Evolutionary conservation across 2,329 filamentous ascomycete species (phyloP).

Genomic region (Magnaporthiopsis incrustans): DNA sequence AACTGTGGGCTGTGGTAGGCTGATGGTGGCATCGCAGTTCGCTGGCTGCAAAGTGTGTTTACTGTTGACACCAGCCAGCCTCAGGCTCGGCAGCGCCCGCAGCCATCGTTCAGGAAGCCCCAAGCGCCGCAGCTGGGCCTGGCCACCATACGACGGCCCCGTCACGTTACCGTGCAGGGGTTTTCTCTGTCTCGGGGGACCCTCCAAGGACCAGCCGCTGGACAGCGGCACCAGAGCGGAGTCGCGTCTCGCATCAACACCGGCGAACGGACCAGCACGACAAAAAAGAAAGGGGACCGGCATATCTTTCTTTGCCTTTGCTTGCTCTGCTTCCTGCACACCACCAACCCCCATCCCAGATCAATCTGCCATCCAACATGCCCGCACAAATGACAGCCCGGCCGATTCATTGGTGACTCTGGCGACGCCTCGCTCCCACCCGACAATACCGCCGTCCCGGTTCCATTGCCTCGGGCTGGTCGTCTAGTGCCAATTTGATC

Average conservation of each 20-base stretch:
- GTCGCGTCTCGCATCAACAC: conserved; percentile 11
- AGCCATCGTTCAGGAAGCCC: background rate
- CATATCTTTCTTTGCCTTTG: conserved; percentile 2
- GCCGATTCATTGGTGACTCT: conserved; percentile 27
- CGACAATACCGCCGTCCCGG: conserved; percentile 7
- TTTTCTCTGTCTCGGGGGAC: background rate
- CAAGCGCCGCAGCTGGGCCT: background rate
- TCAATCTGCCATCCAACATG: conserved; percentile 20
- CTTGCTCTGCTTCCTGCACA: conserved; percentile 5
- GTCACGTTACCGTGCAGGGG: background rate
- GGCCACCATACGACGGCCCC: background rate
- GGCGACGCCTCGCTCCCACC: conserved; percentile 8
- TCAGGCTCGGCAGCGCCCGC: background rate
- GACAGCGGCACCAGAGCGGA: conserved; percentile 1
- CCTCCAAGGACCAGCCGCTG: background rate
- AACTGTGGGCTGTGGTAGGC: too few relatives aligned
- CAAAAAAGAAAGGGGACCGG: conserved; percentile 9
- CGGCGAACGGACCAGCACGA: conserved; percentile 8
- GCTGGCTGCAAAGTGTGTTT: background rate
- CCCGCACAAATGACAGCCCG: conserved; percentile 37
- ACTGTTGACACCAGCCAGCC: background rate
- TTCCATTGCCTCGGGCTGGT: background rate
- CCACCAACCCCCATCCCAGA: conserved; percentile 17
- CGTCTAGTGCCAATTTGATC: background rate
- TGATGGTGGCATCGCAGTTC: too few relatives aligned